Evolutionary conservation across 2,329 filamentous ascomycete species (phyloP).

Genomic region (Diaporthe sp.): DNA sequence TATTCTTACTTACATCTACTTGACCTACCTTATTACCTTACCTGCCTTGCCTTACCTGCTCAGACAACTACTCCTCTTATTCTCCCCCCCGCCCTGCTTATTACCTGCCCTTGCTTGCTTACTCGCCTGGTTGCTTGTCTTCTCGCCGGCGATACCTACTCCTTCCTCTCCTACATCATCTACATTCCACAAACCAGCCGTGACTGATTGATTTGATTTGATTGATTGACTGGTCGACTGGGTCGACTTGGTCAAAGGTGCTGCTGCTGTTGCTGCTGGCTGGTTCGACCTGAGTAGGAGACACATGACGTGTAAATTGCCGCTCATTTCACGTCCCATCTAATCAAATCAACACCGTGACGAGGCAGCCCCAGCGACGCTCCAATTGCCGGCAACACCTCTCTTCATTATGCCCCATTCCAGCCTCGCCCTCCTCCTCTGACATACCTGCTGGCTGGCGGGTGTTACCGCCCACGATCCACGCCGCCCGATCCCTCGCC

Average conservation of each 20-base stretch:
- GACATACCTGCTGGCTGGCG: slow-evolving; percentile 34
- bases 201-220: background rate
- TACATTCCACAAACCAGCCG: background rate
- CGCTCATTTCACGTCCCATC: slow-evolving; percentile 31
- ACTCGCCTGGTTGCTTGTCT: background rate
- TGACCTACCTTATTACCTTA: slow-evolving; percentile 10
- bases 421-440: slow-evolving; percentile 32
- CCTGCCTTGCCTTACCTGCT: background rate
- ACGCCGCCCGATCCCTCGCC: background rate
- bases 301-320: slow-evolving; percentile 29
- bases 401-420: slow-evolving; percentile 34
- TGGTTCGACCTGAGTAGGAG: slow-evolving; percentile 24
- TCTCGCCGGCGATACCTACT: background rate
- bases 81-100: background rate
- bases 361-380: background rate
- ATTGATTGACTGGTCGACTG: slow-evolving; percentile 1
- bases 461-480: slow-evolving; percentile 34
- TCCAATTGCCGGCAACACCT: slow-evolving; percentile 36
- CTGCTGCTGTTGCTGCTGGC: background rate
- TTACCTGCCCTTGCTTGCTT: background rate
- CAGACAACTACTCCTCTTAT: background rate
- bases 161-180: too few relatives aligned
- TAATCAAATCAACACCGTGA: slow-evolving; percentile 30
- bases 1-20: slow-evolving; percentile 1
- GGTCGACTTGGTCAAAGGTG: background rate